Conservation (phyloP, 2,329 filamentous ascomycete genomes). For the Arthrobotrys musiformis region DNA sequence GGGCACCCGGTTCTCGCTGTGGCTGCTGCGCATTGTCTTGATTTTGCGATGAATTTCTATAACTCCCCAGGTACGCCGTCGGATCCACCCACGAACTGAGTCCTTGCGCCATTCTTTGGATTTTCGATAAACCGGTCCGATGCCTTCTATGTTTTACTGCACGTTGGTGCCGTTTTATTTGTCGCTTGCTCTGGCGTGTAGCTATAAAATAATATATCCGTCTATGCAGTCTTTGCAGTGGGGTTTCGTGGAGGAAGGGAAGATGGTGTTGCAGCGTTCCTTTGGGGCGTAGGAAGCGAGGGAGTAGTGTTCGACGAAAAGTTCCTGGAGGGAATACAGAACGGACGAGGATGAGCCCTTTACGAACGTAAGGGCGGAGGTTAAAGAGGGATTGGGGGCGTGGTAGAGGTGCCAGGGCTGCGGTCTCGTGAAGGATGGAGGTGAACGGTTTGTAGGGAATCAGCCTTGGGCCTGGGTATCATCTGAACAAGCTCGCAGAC, state of each 20-base stretch:
- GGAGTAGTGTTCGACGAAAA: slow-evolving; percentile 34
- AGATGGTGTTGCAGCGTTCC: slow-evolving; percentile 7
- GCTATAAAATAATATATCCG: slow-evolving; percentile 41
- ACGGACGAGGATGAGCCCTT: slow-evolving; percentile 28
- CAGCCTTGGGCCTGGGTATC: slow-evolving; percentile 29
- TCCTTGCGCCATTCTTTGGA: slow-evolving; percentile 42
- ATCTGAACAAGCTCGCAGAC: slow-evolving; percentile 29
- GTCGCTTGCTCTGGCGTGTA: slow-evolving; percentile 20
- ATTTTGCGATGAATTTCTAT: slow-evolving; percentile 19
- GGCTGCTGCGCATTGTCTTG: slow-evolving; percentile 5
- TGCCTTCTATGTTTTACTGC: neutral
- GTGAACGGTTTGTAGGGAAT: slow-evolving; percentile 25
- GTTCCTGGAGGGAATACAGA: slow-evolving; percentile 42
- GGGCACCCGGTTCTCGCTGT: slow-evolving; percentile 50
- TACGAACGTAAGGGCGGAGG: slow-evolving; percentile 32
- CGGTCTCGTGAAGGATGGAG: slow-evolving; percentile 38
- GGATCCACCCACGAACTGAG: slow-evolving; percentile 52
- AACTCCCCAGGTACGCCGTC: slow-evolving; percentile 39
- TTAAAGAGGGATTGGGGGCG: slow-evolving; percentile 50
- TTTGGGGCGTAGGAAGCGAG: slow-evolving; percentile 53
- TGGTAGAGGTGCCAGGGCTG: slow-evolving; percentile 46
- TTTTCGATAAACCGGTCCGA: neutral
- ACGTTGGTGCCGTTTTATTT: slow-evolving; percentile 13
- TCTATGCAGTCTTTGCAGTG: slow-evolving; percentile 35
- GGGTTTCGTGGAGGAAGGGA: slow-evolving; percentile 40